Percentiles rank a stretch among this genome's conserved stretches.
phyloP scores from a whole-genome alignment of 2,329 filamentous ascomycete species.

The Calonectria pteridis region DNA sequence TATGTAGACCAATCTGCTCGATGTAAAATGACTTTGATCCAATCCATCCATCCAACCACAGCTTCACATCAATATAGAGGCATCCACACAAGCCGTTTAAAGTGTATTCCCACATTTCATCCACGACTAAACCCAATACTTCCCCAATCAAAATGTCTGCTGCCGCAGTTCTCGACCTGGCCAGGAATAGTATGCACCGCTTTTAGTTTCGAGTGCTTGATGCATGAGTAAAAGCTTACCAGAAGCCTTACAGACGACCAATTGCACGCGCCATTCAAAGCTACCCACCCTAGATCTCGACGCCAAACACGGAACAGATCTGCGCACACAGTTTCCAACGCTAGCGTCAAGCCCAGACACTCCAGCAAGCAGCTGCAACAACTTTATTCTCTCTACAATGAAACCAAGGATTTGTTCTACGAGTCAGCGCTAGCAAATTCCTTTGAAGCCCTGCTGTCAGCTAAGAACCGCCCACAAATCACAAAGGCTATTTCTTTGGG shows the following conservation, averaged over 20 bases:
- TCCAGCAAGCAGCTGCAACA: conserved; percentile 35
- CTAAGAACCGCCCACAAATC: conserved; percentile 33
- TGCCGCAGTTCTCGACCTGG: neutral
- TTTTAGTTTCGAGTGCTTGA: neutral
- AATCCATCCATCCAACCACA: neutral
- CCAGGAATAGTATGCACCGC: neutral
- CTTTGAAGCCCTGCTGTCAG: conserved; percentile 35
- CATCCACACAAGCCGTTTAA: neutral
- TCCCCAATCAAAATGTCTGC: neutral
- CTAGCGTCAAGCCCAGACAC: neutral
- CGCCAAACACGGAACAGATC: neutral
- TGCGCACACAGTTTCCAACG: neutral
- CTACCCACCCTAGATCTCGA: neutral
- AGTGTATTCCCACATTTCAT: neutral
- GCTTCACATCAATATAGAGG: neutral
- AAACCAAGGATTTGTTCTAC: conserved; percentile 29
- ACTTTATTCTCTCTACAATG: conserved; percentile 29
- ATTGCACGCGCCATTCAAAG: neutral
- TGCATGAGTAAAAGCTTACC: neutral
- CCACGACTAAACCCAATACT: neutral
- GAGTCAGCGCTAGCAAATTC: conserved; percentile 30
- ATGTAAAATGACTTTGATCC: neutral
- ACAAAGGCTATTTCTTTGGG: conserved; percentile 37
- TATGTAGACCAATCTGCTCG: neutral
- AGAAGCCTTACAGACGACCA: neutral